phyloP scores from a whole-genome alignment of 202 grass and related monocot species.

The Panicum virgatum region DNA sequence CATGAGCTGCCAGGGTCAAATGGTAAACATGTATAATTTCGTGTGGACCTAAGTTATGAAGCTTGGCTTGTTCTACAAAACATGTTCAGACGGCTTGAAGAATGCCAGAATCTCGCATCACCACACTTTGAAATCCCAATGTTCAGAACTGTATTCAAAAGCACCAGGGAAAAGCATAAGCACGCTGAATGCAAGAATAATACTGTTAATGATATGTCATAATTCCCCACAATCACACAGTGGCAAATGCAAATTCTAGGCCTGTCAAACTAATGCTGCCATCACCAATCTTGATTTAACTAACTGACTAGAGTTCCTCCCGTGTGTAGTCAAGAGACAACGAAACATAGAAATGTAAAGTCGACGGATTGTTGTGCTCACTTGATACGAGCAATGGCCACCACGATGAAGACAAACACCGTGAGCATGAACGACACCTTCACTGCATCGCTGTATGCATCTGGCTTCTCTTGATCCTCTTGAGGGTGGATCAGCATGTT shows the following conservation, averaged over 20 bases:
- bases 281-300: slow-evolving; percentile 33
- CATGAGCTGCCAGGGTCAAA: slow-evolving; percentile 14
- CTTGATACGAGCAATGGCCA: slow-evolving; percentile 69
- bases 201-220: slow-evolving; percentile 13
- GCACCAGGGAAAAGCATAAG: slow-evolving; percentile 47
- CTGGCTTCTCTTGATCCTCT: slow-evolving; percentile 46
- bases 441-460: slow-evolving; percentile 54
- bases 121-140: slow-evolving; percentile 55
- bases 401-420: slow-evolving; percentile 72
- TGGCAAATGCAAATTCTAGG: slow-evolving; percentile 32
- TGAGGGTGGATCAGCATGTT: slow-evolving; percentile 54
- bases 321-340: slow-evolving; percentile 32
- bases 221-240: slow-evolving; percentile 10
- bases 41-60: slow-evolving; percentile 18
- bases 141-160: slow-evolving; percentile 59
- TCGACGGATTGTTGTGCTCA: slow-evolving; percentile 77
- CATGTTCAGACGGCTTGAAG: slow-evolving; percentile 30
- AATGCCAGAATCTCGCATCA: slow-evolving; percentile 45
- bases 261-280: slow-evolving; percentile 16
- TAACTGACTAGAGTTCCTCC: slow-evolving; percentile 33
- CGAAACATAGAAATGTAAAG: slow-evolving; percentile 55
- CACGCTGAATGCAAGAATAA: slow-evolving; percentile 37
- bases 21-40: slow-evolving; percentile 27
- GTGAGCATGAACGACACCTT: slow-evolving; percentile 71
- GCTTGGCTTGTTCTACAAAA: slow-evolving; percentile 42